These are phyloP conservation scores for Eucalyptus sp. DNA, from an alignment of 345 rosid species.

Conservation along the genomic window DNA sequence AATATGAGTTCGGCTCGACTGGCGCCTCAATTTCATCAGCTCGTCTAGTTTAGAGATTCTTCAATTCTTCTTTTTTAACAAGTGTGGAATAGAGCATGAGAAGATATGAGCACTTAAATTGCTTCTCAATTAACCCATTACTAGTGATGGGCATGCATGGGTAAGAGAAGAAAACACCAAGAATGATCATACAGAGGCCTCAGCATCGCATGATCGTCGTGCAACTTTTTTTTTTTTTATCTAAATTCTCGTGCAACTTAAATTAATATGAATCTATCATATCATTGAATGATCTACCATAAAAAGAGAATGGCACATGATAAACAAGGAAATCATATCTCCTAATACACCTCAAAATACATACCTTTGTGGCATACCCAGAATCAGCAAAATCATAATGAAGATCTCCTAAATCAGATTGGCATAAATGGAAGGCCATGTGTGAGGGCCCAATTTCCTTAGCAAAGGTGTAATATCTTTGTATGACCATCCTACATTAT, in stretches of 20 bases:
- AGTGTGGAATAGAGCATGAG: not conserved
- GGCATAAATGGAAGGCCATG: constrained; percentile 5
- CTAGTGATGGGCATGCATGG: not conserved
- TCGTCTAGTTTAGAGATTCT: not conserved
- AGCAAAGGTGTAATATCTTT: not conserved
- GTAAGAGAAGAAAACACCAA: not conserved
- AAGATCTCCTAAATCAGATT: not conserved
- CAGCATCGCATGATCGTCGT: not conserved
- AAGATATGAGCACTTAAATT: not conserved
- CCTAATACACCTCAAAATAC: not conserved
- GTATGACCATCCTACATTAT: constrained; percentile 18
- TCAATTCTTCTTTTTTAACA: not conserved
- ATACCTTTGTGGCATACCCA: not conserved
- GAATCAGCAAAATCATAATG: not conserved
- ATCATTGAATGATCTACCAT: not conserved
- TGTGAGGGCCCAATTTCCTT: constrained; percentile 14
- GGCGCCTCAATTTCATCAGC: not conserved
- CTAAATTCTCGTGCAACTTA: not conserved
- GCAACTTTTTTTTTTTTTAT: not conserved
- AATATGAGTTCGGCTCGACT: not conserved
- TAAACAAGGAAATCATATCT: not conserved
- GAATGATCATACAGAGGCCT: not conserved
- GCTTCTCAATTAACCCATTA: not conserved
- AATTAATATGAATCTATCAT: not conserved
- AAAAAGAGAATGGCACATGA: not conserved